phyloP scores from a whole-genome alignment of 768 basidiomycete genomes.

The Serendipita sp. region DNA sequence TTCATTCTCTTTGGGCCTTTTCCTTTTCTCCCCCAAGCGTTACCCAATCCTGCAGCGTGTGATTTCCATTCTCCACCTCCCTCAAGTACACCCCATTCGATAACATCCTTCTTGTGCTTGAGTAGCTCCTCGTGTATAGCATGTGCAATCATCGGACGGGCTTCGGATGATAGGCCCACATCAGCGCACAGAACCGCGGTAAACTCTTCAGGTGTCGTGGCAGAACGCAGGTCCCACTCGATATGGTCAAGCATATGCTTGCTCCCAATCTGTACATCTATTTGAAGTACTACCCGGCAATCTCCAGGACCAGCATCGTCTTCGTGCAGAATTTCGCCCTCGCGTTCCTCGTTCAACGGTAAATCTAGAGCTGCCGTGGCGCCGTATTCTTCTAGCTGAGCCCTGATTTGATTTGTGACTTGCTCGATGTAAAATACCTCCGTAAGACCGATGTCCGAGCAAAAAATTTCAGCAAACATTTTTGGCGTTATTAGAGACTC shows the following conservation, averaged over 20 bases:
- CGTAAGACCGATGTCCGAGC: slow-evolving; percentile 65
- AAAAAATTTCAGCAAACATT: slow-evolving; percentile 73
- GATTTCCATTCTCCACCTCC: slow-evolving; percentile 20
- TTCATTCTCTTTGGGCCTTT: slow-evolving; percentile 64
- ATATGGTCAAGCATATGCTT: slow-evolving; percentile 88
- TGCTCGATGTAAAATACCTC: slow-evolving; percentile 57
- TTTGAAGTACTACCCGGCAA: slow-evolving; percentile 74
- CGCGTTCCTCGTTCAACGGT: slow-evolving; percentile 20
- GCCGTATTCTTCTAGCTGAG: slow-evolving; percentile 84
- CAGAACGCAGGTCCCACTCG: slow-evolving; percentile 95
- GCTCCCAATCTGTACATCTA: slow-evolving; percentile 92
- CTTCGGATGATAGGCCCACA: slow-evolving; percentile 77
- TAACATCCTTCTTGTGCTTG: slow-evolving; percentile 86
- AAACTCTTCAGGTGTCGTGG: slow-evolving; percentile 78
- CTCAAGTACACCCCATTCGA: slow-evolving; percentile 84
- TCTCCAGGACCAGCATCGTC: slow-evolving; percentile 45
- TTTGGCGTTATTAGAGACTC: slow-evolving; percentile 55
- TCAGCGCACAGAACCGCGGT: slow-evolving; percentile 66
- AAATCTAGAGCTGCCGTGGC: slow-evolving; percentile 66
- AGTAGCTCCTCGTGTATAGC: slow-evolving; percentile 91
- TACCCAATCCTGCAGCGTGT: slow-evolving; percentile 11
- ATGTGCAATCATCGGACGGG: slow-evolving; percentile 76
- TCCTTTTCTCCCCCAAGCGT: slow-evolving; percentile 18
- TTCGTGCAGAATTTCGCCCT: slow-evolving; percentile 19
- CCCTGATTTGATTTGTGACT: slow-evolving; percentile 72